These are phyloP conservation scores for Nitzschia sp. DNA, from an alignment of 108 stramenopile species.

Conservation along the genomic window DNA sequence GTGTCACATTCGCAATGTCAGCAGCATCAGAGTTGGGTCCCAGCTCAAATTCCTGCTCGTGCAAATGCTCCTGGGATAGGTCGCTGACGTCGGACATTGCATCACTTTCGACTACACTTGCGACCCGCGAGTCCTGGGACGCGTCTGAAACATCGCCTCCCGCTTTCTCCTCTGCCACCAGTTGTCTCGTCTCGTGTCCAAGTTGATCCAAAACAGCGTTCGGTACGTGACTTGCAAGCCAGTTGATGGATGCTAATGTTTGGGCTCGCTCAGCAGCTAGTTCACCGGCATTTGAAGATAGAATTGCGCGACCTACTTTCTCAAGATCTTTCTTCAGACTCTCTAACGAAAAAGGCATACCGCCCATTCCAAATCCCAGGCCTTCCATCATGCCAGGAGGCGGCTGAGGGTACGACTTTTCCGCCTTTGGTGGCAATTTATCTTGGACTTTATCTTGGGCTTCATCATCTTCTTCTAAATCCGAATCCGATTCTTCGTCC, in stretches of 20 bases:
- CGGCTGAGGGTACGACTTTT: neutral
- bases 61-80: slow-evolving; percentile 5
- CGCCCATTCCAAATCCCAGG: slow-evolving; percentile 4
- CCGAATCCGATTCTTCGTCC: neutral
- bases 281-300: slow-evolving; percentile 17
- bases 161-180: slow-evolving; percentile 17
- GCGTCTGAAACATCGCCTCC: slow-evolving; percentile 1
- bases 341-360: slow-evolving; percentile 6
- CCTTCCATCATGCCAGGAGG: slow-evolving; percentile 13
- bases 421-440: neutral
- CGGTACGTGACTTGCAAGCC: slow-evolving; percentile 65
- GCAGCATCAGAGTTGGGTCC: neutral
- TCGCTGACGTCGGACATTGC: slow-evolving; percentile 23
- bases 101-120: slow-evolving; percentile 9
- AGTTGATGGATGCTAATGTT: slow-evolving; percentile 54
- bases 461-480: neutral
- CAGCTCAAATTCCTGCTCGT: neutral
- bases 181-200: slow-evolving; percentile 29
- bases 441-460: neutral
- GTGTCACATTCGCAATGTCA: neutral
- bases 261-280: slow-evolving; percentile 37
- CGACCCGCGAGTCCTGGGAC: neutral
- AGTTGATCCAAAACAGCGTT: slow-evolving; percentile 50
- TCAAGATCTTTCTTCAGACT: slow-evolving; percentile 22
- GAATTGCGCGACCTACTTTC: slow-evolving; percentile 26